phyloP scores from a whole-genome alignment of 352 stramenopile species.

The Pythium rishiriense region DNA sequence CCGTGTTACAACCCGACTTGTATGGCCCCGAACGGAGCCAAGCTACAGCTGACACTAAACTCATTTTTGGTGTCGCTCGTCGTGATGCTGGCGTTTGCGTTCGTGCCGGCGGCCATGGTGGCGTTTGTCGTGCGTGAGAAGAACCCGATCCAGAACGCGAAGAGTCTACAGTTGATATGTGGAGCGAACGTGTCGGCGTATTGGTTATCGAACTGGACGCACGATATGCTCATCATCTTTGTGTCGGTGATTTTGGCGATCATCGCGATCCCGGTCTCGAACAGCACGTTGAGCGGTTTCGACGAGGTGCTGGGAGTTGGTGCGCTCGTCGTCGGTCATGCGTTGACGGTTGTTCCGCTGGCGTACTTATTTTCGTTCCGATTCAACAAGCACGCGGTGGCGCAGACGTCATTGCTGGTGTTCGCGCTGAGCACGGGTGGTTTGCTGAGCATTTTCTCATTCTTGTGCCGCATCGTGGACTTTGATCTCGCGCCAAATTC shows the following conservation, averaged over 20 bases:
- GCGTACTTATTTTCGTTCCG: slow-evolving; percentile 58
- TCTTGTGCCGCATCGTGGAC: slow-evolving; percentile 65
- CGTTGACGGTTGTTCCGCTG: slow-evolving; percentile 49
- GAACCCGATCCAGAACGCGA: slow-evolving; percentile 49
- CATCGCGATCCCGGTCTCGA: slow-evolving; percentile 35
- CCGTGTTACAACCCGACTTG: slow-evolving; percentile 38
- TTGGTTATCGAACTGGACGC: slow-evolving; percentile 43
- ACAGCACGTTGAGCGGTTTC: slow-evolving; percentile 11
- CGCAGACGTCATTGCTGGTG: slow-evolving; percentile 62
- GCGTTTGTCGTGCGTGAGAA: slow-evolving; percentile 54
- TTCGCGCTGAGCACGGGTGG: slow-evolving; percentile 53
- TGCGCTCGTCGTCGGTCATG: slow-evolving; percentile 39
- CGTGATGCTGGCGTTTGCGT: slow-evolving; percentile 47
- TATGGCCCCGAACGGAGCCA: slow-evolving; percentile 32
- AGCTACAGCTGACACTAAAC: slow-evolving; percentile 49
- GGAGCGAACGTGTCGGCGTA: slow-evolving; percentile 40
- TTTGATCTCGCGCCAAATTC: slow-evolving; percentile 23
- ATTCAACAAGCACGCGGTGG: slow-evolving; percentile 54
- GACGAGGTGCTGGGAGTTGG: slow-evolving; percentile 42
- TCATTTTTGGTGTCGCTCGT: slow-evolving; percentile 40
- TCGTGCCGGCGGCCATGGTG: slow-evolving; percentile 44
- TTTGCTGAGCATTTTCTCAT: slow-evolving; percentile 70
- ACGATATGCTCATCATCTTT: slow-evolving; percentile 36
- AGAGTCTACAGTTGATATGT: slow-evolving; percentile 49
- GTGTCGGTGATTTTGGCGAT: slow-evolving; percentile 32